Percentiles rank a stretch among this genome's conserved stretches.
Evolutionary conservation across 495 filamentous ascomycete genomes (phyloP).

Genomic region (Cenococcum geophilum): DNA sequence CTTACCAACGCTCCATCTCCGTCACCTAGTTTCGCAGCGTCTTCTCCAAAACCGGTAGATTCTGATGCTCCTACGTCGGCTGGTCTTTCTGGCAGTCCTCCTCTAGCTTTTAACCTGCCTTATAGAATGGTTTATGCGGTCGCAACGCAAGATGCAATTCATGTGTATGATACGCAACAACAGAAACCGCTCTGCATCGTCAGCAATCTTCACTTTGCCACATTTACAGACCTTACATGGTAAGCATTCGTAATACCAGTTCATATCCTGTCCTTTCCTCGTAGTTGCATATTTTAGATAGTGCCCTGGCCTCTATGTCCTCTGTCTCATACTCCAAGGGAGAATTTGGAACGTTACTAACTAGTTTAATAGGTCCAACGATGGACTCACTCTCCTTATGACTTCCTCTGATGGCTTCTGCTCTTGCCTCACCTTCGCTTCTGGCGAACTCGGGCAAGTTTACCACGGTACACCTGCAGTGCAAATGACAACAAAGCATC

Average conservation of each 20-base stretch:
- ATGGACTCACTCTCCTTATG: slow-evolving; percentile 88
- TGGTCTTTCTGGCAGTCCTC: slow-evolving; percentile 48
- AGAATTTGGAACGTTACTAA: slow-evolving; percentile 21
- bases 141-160: slow-evolving; percentile 92
- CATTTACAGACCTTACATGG: slow-evolving; percentile 96
- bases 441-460: slow-evolving; percentile 80
- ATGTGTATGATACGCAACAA: slow-evolving; percentile 97
- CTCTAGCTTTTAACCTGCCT: slow-evolving; percentile 66
- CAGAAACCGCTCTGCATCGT: slow-evolving; percentile 86
- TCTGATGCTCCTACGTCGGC: slow-evolving; percentile 50
- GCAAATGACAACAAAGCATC: slow-evolving; percentile 38
- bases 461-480: slow-evolving; percentile 59
- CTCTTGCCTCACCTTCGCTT: slow-evolving; percentile 76
- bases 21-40: slow-evolving; percentile 40
- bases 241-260: slow-evolving; percentile 41
- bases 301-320: background rate
- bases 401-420: slow-evolving; percentile 98
- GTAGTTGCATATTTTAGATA: too few species aligned
- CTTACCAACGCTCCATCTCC: slow-evolving; percentile 47
- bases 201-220: slow-evolving; percentile 94
- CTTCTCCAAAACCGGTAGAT: slow-evolving; percentile 50
- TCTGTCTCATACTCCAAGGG: background rate
- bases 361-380: slow-evolving; percentile 65
- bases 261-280: too few species aligned
- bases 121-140: slow-evolving; percentile 97